These are phyloP conservation scores for Rhodamnia argentea DNA, from an alignment of 345 rosid species.

Conservation along the genomic window DNA sequence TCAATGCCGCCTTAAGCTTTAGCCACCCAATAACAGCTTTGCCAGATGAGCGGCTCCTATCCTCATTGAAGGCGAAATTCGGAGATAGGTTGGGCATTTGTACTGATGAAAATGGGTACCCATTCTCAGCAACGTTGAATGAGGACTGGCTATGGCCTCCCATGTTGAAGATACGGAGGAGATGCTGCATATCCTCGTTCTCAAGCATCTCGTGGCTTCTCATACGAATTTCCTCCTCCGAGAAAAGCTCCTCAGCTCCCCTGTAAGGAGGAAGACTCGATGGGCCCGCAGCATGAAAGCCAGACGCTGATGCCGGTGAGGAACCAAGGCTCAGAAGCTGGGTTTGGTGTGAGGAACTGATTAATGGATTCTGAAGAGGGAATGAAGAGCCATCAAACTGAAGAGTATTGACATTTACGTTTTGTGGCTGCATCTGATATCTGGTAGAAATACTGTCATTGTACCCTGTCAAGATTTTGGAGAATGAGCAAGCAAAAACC, in stretches of 20 bases:
- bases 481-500: background rate
- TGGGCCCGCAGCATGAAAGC: slow-evolving; percentile 25
- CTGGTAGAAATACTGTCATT: slow-evolving; percentile 26
- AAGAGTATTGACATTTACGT: slow-evolving; percentile 27
- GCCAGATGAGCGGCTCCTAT: slow-evolving; percentile 47
- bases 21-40: slow-evolving; percentile 96
- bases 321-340: slow-evolving; percentile 23
- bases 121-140: slow-evolving; percentile 39
- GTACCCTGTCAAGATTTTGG: slow-evolving; percentile 25
- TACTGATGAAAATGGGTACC: slow-evolving; percentile 30
- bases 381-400: slow-evolving; percentile 37
- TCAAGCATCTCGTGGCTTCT: slow-evolving; percentile 85
- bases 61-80: slow-evolving; percentile 31
- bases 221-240: slow-evolving; percentile 80
- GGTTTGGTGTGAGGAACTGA: slow-evolving; percentile 18
- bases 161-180: slow-evolving; percentile 63
- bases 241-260: slow-evolving; percentile 40
- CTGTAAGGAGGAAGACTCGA: slow-evolving; percentile 34
- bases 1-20: slow-evolving; percentile 94
- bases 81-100: slow-evolving; percentile 31
- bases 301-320: slow-evolving; percentile 26
- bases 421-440: slow-evolving; percentile 38
- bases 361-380: slow-evolving; percentile 35
- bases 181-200: slow-evolving; percentile 89
- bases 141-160: slow-evolving; percentile 40